Percentiles rank a stretch among this genome's conserved stretches.
Evolutionary conservation across 1,284 basidiomycete genomes (phyloP).

Genomic region (Rugosomyces carneus): DNA sequence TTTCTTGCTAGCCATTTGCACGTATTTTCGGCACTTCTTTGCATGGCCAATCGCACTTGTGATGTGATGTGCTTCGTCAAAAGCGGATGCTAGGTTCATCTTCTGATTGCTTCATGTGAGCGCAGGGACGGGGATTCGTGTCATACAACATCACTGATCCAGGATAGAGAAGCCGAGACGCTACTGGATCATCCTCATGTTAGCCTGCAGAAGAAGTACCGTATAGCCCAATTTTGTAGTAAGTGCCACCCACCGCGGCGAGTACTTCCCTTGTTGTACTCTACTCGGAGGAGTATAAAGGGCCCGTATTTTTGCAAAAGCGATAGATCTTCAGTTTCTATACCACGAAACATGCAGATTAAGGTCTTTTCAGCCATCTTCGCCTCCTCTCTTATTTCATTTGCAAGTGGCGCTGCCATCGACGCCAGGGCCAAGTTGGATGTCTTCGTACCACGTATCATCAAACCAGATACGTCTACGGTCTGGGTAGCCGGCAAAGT

Average conservation of each 20-base stretch:
- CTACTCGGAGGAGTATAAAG: neutral
- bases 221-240: neutral
- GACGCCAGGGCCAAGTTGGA: constrained; percentile 17
- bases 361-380: constrained; percentile 15
- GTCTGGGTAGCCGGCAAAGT: constrained; percentile 22
- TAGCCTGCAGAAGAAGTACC: neutral
- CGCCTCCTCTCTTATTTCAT: constrained; percentile 16
- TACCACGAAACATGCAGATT: constrained; percentile 2
- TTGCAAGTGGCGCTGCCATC: constrained; percentile 12
- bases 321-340: neutral
- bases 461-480: constrained; percentile 19
- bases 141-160: neutral
- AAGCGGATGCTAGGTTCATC: too few species aligned
- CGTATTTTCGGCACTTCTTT: too few species aligned
- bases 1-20: too few species aligned
- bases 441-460: constrained; percentile 23
- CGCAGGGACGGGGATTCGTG: neutral
- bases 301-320: neutral
- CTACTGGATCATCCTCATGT: neutral
- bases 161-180: neutral
- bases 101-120: too few species aligned
- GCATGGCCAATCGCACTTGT: too few species aligned
- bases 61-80: neutral
- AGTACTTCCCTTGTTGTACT: neutral
- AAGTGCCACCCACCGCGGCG: neutral